Base-by-base conservation (phyloP, 2,329 filamentous ascomycete genomes). In the Fusarium tanahbumbuense region DNA sequence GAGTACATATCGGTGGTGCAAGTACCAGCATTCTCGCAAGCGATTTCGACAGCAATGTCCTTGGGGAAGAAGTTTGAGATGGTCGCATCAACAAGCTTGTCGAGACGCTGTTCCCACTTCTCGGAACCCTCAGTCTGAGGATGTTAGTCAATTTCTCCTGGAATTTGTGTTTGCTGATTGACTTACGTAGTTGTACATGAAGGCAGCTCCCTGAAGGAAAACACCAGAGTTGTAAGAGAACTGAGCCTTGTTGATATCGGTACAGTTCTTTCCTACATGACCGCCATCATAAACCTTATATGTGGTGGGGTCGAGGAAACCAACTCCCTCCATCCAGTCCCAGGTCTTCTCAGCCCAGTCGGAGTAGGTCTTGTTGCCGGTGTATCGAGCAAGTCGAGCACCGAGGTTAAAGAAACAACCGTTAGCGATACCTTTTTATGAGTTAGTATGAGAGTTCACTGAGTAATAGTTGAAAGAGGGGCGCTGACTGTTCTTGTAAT, bases 351-450 rank as follows among this genome's bases (percentile, higher is more conserved):
- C 83, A 2, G 91, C 91, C 83, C 88, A 90, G 8, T 89, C 82
- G 4, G 83, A 81, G 71, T 93, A 93, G 0, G 89, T 90, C 2
- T 82, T 73, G 73, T 93, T 91, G 32, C 82, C 82, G 0, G 90
- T 92, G 79, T 93, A 94, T 12, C 89, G 86, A 0, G 89, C 91
- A 13, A 95, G 84, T 11, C 92, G 87, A 18, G 92, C 87, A n/a
- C 85, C 87, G 22, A 90, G 78, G 75, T 90, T 88, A 81, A 90
- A 90, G 77, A 89, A 88, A 73, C 85, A 86, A 46, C 86, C 88
- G 67, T 89, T 90, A 25, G 88, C 86, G 60, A 89, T 85, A 63
- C 84, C 76, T 79, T 41, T n/a, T 34, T 2, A 27, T 1, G 30
- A 30, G 48, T 64, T 55, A 64, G 65, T 25, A 30, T 27, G 12